Evolutionary conservation across 2,329 filamentous ascomycete genomes (phyloP), one percentile per base, ranked within the genome.

Genomic region (Monosporascus sp.): DNA sequence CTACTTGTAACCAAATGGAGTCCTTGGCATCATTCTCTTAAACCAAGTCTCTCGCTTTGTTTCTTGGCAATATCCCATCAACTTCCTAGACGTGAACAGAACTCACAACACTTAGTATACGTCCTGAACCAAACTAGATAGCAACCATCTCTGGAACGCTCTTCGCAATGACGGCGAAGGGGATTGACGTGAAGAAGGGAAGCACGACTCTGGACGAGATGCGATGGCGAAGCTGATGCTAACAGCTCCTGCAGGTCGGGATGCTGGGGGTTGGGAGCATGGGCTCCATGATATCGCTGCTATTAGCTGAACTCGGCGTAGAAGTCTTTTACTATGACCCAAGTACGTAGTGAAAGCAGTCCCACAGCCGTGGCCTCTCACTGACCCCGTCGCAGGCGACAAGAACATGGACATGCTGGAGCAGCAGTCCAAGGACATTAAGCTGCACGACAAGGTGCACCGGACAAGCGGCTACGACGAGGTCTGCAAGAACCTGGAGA

Each of bases 201-300:
- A 46, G 43, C n/a, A 26, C 20, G 17, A 14, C 22, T n/a, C 43
- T 27, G 26, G 7, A 26, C n/a, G 24, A 14, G 24, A n/a, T 16
- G 17, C 16, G 16, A 19, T 17, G n/a, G 17, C 8, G 17, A n/a
- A 17, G 20, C 22, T 5, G 14, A 22, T 31, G 24, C 14, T 27
- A 27, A 46, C 43, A 27, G 22, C 37, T 60, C 43, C 51, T 19
- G 6, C 52, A 79, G 74, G 67, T 84, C 55, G 80, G 78, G 49
- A 79, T 84, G 70, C 76, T 84, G 40, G 80, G 79, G 22, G 79
- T 76, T 19, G 81, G 81, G 5, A 78, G 74, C 59, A 86, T 84
- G 79, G 82, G 81, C n/a, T 77, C 75, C 4, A 79, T 77, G 53
- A 80, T 85, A 75, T 74, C 79, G 9, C 68, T 85, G 16, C 72